Base-by-base conservation (phyloP, 2,329 filamentous ascomycete genomes). In the Dactylellina cionopaga region DNA sequence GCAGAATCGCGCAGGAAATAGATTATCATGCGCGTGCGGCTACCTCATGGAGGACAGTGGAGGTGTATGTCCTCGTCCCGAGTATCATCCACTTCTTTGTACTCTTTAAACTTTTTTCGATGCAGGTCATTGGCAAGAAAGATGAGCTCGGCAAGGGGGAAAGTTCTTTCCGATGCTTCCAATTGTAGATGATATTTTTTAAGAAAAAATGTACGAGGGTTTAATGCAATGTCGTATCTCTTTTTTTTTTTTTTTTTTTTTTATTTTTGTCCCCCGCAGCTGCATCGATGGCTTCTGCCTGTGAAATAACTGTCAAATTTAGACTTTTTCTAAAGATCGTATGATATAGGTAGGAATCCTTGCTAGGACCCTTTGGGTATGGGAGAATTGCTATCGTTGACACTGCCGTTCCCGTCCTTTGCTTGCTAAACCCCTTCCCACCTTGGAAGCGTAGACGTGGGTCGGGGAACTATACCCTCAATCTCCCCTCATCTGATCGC, bases 331-430 rank as follows among this genome's bases (percentile, higher is more conserved):
- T 37, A 24, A n/a, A 39, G 29, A 49, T 66, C 62, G 62, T 58
- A 58, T 66, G 62, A 56, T 66, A 66, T 56, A 27, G 52, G 58
- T 43, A 51, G 33, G 52, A 56, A 58, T 41, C 62, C 52, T 33
- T 35, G 24, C 41, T 6, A 41, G 51, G 62, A 44, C 62, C 62
- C 51, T 58, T 66, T 25, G n/a, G 13, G 11, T 24, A 25, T 46
- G 60, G 47, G 15, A 65, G 51, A 15, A 35, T 10, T 15, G 41
- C 49, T 55, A 39, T 44, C 33, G 17, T 58, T 64, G 56, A 58
- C 43, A 56, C 10, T 63, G 51, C 66, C 66, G 58, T 71, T 58
- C 49, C 66, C 58, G 66, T 49, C 37, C 52, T 58, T 44, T 49
- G 22, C 19, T 31, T 37, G 37, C 49, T 41, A 9, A 29, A 17